Percentiles rank a stretch among this genome's conserved stretches.
phyloP scores from a whole-genome alignment of 225 moss, liverwort and hornwort genomes.

The Climacium dendroides region DNA sequence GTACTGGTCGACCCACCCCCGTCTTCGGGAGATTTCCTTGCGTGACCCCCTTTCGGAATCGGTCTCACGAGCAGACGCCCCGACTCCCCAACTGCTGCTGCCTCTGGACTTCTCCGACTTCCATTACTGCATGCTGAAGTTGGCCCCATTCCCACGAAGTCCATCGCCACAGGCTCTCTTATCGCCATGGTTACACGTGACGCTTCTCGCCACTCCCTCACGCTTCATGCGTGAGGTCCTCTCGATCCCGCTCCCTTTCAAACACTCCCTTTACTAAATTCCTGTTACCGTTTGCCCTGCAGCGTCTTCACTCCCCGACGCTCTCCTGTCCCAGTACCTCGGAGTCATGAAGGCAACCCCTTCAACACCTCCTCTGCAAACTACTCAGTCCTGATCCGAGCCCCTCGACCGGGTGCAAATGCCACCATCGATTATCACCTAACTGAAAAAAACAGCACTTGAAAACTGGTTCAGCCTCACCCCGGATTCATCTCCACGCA shows the following conservation, averaged over 20 bases:
- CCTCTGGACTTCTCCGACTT: neutral
- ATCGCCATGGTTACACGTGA: neutral
- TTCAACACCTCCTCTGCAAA: neutral
- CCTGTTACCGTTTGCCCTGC: neutral
- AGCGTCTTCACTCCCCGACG: neutral
- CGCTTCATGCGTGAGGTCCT: neutral
- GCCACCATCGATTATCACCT: neutral
- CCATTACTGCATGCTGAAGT: neutral
- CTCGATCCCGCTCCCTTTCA: too few species aligned
- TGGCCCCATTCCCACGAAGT: constrained; percentile 21
- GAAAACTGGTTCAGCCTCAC: neutral
- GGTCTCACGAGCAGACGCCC: constrained; percentile 14
- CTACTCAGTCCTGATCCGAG: neutral
- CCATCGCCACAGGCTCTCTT: constrained; percentile 21
- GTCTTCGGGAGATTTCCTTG: constrained; percentile 1
- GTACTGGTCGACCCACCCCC: neutral
- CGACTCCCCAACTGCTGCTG: neutral
- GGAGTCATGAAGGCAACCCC: neutral
- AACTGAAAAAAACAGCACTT: neutral
- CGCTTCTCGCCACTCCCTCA: neutral
- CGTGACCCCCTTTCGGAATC: neutral
- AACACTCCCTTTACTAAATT: neutral
- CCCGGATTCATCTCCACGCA: neutral
- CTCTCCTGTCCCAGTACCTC: neutral
- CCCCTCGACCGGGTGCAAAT: neutral